Percentiles rank a stretch among this genome's conserved stretches.
Evolutionary conservation across 2,329 filamentous ascomycete genomes (phyloP).

Genomic region (Shiraia sp.): DNA sequence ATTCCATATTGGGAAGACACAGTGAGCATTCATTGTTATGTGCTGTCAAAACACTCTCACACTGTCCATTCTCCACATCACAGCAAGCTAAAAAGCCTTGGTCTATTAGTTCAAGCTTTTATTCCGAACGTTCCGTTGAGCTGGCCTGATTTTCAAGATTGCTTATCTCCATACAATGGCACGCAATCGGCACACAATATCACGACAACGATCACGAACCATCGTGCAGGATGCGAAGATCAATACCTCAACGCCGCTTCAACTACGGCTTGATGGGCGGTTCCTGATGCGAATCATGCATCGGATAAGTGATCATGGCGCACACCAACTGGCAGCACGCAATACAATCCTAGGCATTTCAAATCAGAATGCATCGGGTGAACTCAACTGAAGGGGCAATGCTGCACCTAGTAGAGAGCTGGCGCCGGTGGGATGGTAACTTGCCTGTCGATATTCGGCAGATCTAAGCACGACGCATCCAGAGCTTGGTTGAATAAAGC

Average conservation of each 20-base stretch:
- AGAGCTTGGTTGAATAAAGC: constrained; percentile 3
- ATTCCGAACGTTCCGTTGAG: not conserved
- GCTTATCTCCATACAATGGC: constrained; percentile 9
- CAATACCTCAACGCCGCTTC: not conserved
- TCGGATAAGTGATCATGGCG: no score
- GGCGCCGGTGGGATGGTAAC: not conserved
- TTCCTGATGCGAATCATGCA: not conserved
- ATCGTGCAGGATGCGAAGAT: not conserved
- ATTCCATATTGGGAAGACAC: no score
- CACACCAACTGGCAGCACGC: not conserved
- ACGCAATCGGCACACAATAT: constrained; percentile 10
- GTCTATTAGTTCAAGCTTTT: not conserved
- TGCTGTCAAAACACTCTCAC: no score
- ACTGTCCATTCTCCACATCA: no score
- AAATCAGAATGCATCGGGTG: not conserved
- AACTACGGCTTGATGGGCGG: not conserved
- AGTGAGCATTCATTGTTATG: no score
- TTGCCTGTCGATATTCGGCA: not conserved
- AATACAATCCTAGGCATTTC: constrained; percentile 3
- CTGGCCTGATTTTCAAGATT: not conserved
- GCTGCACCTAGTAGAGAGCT: not conserved
- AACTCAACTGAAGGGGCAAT: no score
- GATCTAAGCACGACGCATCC: not conserved
- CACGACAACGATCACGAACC: constrained; percentile 6
- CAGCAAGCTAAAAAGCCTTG: not conserved